Conservation (phyloP, 768 basidiomycete species). For the Cubamyces sp. region DNA sequence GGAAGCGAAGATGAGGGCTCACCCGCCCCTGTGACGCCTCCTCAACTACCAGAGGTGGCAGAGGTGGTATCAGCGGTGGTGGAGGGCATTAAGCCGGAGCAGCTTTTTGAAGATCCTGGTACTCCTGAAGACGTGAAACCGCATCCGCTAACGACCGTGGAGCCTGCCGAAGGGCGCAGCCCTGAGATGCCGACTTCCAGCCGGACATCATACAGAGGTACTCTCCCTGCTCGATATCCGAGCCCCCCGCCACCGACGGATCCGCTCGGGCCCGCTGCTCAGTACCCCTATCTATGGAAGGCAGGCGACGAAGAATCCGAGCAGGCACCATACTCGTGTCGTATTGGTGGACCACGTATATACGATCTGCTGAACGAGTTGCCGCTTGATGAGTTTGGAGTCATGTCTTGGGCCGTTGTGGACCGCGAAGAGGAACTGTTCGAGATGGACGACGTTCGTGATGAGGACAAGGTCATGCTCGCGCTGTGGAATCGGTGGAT, state of each 20-base stretch:
- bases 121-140: background rate
- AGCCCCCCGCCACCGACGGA: constrained; percentile 28
- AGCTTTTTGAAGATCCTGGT: background rate
- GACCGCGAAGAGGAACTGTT: constrained; percentile 80
- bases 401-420: constrained; percentile 68
- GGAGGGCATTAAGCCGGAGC: background rate
- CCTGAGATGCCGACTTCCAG: background rate
- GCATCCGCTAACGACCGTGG: no score
- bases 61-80: background rate
- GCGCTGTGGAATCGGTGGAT: constrained; percentile 83
- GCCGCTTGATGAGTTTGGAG: constrained; percentile 63
- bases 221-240: constrained; percentile 24
- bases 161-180: background rate
- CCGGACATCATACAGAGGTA: constrained; percentile 16
- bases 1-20: constrained; percentile 7
- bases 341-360: constrained; percentile 65
- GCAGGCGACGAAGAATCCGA: constrained; percentile 6
- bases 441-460: constrained; percentile 68
- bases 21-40: constrained; percentile 10
- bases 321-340: constrained; percentile 52
- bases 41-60: background rate
- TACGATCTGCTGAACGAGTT: constrained; percentile 67
- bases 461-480: constrained; percentile 80
- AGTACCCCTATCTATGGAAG: constrained; percentile 28
- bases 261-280: constrained; percentile 29